A percentile compares a stretch with the other conserved stretches of the same genome.
Evolutionary conservation across 73 alveolate species (phyloP).

Genomic region (Urostyla sp.): DNA sequence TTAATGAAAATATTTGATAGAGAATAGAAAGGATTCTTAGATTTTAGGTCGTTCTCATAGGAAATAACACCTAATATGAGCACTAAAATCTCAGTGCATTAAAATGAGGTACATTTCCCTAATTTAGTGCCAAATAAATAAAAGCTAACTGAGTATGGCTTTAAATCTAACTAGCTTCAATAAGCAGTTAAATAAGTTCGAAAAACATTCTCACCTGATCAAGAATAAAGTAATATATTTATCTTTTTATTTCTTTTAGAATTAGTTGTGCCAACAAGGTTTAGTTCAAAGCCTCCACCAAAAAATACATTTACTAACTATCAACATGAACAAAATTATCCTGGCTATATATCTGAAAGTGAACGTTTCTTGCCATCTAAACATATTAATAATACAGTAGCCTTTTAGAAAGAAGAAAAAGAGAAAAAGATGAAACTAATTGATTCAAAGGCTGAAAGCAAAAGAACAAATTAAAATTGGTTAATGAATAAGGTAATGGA

Average conservation of each 20-base stretch:
- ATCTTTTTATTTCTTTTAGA: neutral
- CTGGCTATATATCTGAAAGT: conserved; percentile 38
- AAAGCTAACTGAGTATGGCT: neutral
- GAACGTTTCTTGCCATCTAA: conserved; percentile 4
- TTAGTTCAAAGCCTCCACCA: conserved; percentile 53
- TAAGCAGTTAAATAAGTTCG: conserved; percentile 38
- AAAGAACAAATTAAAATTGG: neutral
- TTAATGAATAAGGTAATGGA: neutral
- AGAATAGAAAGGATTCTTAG: conserved; percentile 63
- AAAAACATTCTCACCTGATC: conserved; percentile 41
- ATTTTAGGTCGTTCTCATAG: conserved; percentile 47
- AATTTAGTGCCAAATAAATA: conserved; percentile 39
- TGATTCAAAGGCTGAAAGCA: conserved; percentile 22
- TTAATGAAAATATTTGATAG: conserved; percentile 43
- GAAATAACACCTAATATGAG: conserved; percentile 61
- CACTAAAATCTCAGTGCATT: neutral
- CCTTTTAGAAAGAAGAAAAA: conserved; percentile 41
- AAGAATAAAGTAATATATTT: conserved; percentile 28
- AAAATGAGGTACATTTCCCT: conserved; percentile 37
- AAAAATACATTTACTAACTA: conserved; percentile 31
- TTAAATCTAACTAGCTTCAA: neutral
- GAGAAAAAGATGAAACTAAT: conserved; percentile 11
- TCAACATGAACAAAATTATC: conserved; percentile 27
- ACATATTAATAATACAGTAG: conserved; percentile 12
- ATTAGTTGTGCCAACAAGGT: conserved; percentile 49